Conservation (phyloP, 140 eudicot genomes). For the Oenanthe javanica region DNA sequence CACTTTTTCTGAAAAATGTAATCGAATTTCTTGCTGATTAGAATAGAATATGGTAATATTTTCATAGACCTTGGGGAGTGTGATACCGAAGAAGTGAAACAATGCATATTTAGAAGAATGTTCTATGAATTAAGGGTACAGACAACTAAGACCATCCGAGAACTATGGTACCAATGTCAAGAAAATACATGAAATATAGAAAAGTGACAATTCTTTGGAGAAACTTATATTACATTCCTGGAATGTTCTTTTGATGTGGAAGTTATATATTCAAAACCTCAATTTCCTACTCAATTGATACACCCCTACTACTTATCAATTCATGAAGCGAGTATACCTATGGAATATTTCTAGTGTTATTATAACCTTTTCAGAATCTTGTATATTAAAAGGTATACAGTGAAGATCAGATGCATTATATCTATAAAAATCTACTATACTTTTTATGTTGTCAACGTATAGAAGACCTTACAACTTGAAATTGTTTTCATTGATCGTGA, state of each 20-base stretch:
- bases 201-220: neutral
- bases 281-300: neutral
- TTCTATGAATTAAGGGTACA: neutral
- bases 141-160: constrained; percentile 3
- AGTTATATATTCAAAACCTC: neutral
- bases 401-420: neutral
- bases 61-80: neutral
- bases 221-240: neutral
- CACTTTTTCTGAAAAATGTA: neutral
- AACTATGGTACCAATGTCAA: neutral
- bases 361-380: neutral
- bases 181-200: neutral
- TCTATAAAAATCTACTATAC: neutral
- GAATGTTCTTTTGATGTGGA: neutral
- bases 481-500: neutral
- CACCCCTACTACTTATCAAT: neutral
- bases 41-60: neutral
- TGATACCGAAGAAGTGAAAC: neutral
- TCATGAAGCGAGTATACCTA: neutral
- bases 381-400: neutral
- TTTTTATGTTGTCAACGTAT: neutral
- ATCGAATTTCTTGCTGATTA: neutral
- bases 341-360: neutral
- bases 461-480: neutral
- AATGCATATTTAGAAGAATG: neutral